Evolutionary conservation across 345 rosid species (phyloP).

Genomic region (Toxicodendron radicans): DNA sequence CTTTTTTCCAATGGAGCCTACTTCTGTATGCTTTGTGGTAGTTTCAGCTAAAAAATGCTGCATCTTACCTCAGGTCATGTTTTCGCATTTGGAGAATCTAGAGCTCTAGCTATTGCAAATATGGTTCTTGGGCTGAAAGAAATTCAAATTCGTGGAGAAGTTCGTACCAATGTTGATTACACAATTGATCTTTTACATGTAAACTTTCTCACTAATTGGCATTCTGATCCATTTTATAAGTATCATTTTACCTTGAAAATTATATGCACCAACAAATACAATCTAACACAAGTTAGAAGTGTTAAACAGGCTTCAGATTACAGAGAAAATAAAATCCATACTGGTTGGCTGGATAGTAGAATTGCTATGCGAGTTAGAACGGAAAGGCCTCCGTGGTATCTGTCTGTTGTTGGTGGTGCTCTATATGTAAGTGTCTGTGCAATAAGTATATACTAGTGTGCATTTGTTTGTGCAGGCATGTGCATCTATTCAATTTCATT

Average conservation of each 20-base stretch:
- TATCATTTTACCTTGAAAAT: neutral
- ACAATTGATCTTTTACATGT: slow-evolving; percentile 96
- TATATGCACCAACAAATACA: slow-evolving; percentile 6
- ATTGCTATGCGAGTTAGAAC: slow-evolving; percentile 99
- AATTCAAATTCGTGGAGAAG: slow-evolving; percentile 99
- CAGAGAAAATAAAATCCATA: slow-evolving; percentile 94
- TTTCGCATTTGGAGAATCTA: slow-evolving; percentile 97
- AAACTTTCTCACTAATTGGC: slow-evolving; percentile 30
- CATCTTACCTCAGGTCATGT: slow-evolving; percentile 69
- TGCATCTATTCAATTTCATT: neutral
- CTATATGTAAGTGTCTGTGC: slow-evolving; percentile 63
- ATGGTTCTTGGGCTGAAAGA: slow-evolving; percentile 99
- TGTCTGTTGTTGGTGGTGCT: slow-evolving; percentile 98
- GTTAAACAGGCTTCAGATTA: slow-evolving; percentile 84
- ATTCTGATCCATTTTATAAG: slow-evolving; percentile 2
- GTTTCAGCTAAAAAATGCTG: neutral
- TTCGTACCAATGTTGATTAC: slow-evolving; percentile 96
- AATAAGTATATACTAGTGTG: too few species aligned
- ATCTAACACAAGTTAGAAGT: slow-evolving; percentile 25
- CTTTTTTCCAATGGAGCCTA: neutral
- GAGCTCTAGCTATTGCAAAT: slow-evolving; percentile 98
- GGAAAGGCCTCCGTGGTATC: slow-evolving; percentile 99
- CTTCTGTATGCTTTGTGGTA: slow-evolving; percentile 2
- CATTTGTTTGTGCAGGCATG: neutral
- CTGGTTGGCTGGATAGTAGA: slow-evolving; percentile 99